Percentiles rank a stretch among this genome's conserved stretches.
These are phyloP conservation scores for Calocybe indica DNA, from an alignment of 768 basidiomycete genomes.

Conservation along the genomic window DNA sequence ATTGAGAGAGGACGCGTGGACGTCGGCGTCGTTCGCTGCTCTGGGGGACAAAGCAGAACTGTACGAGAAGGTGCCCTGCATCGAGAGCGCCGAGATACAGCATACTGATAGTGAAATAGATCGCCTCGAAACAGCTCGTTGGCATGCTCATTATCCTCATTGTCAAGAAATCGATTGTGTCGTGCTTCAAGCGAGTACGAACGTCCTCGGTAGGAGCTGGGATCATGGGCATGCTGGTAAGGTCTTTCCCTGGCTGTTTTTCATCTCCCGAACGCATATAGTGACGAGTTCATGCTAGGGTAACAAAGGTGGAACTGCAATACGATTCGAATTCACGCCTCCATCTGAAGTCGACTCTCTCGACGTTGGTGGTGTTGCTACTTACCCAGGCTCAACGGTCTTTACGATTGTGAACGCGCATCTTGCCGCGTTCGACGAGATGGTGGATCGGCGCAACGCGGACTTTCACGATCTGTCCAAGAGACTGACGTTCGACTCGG, in stretches of 20 bases:
- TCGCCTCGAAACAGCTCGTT: constrained; percentile 74
- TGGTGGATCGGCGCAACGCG: constrained; percentile 64
- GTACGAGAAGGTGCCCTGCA: constrained; percentile 57
- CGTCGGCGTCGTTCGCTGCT: constrained; percentile 54
- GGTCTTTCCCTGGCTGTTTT: constrained; percentile 8
- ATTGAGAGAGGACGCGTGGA: constrained; percentile 68
- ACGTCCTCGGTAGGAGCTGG: constrained; percentile 60
- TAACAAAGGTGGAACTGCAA: constrained; percentile 75
- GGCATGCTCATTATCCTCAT: constrained; percentile 75
- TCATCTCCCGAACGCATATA: neutral
- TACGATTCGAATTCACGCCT: constrained; percentile 56
- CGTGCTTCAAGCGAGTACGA: constrained; percentile 48
- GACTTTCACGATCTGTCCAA: constrained; percentile 70
- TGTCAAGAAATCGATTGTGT: constrained; percentile 44
- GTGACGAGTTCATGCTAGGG: constrained; percentile 38
- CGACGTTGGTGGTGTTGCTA: no score
- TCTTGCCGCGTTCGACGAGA: constrained; percentile 79
- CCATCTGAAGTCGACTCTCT: constrained; percentile 11
- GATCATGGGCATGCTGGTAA: constrained; percentile 74
- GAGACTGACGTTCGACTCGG: constrained; percentile 46
- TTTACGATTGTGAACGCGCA: constrained; percentile 81
- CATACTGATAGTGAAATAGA: constrained; percentile 28
- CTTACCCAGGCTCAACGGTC: constrained; percentile 32
- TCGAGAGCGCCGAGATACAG: neutral
- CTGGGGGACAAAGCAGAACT: constrained; percentile 58